A percentile compares a stretch with the other conserved stretches of the same genome.
Evolutionary conservation across 495 filamentous ascomycete genomes (phyloP).

Genomic region (Terfezia boudieri): DNA sequence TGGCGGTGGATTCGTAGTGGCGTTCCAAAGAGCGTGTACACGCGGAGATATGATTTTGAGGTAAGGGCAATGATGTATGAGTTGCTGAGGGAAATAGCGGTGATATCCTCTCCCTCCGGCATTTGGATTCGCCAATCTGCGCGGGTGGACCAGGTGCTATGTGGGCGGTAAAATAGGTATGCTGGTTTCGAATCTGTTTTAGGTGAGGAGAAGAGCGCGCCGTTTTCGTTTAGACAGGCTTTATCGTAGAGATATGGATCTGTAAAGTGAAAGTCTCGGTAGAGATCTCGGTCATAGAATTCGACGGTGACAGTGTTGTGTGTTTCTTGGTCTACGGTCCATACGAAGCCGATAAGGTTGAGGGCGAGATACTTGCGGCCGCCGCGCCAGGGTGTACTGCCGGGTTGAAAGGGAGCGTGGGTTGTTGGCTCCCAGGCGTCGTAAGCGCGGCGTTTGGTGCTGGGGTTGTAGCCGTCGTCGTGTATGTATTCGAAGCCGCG

Average conservation of each 20-base stretch:
- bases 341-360: constrained; percentile 81
- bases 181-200: constrained; percentile 45
- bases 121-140: constrained; percentile 76
- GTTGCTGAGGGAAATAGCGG: constrained; percentile 75
- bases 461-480: constrained; percentile 11
- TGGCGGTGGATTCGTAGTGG: constrained; percentile 74
- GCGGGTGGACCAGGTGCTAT: constrained; percentile 85
- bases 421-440: constrained; percentile 37
- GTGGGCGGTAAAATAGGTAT: constrained; percentile 84
- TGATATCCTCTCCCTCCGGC: constrained; percentile 57
- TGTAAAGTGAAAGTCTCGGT: constrained; percentile 91
- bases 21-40: constrained; percentile 82
- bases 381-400: constrained; percentile 85
- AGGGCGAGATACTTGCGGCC: constrained; percentile 72
- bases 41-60: constrained; percentile 60
- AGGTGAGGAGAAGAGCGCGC: constrained; percentile 66
- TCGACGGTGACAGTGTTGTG: constrained; percentile 94
- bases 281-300: constrained; percentile 81
- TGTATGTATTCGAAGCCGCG: constrained; percentile 19
- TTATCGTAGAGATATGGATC: constrained; percentile 90
- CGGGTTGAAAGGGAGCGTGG: constrained; percentile 74
- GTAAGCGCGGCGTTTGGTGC: constrained; percentile 21
- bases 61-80: constrained; percentile 78
- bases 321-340: constrained; percentile 88
- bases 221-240: constrained; percentile 65